These are phyloP conservation scores for Carex scoparia DNA, from an alignment of 176 grass and related monocot species.

Conservation along the genomic window DNA sequence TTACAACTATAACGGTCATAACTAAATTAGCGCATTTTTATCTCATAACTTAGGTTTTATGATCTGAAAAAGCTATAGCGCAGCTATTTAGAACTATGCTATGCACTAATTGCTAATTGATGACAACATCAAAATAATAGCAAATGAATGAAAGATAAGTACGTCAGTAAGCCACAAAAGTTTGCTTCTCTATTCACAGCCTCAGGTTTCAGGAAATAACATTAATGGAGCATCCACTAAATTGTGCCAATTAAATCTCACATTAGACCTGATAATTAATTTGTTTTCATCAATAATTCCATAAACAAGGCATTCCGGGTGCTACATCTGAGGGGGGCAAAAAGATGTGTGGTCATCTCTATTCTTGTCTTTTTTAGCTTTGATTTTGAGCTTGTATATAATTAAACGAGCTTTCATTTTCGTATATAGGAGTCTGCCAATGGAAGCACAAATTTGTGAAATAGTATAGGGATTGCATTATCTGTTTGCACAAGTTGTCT, in stretches of 20 bases:
- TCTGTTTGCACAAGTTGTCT: neutral
- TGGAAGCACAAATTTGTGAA: neutral
- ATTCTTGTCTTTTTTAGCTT: neutral
- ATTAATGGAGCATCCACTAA: neutral
- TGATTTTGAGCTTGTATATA: neutral
- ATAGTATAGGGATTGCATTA: neutral
- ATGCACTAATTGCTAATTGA: neutral
- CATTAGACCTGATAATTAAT: neutral
- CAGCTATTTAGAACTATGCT: no score
- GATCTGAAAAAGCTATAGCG: no score
- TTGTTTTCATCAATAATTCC: neutral
- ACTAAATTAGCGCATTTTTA: no score
- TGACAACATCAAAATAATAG: neutral
- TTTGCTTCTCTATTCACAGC: neutral
- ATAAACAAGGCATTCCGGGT: conserved; percentile 4
- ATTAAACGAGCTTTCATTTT: neutral
- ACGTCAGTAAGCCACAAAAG: neutral
- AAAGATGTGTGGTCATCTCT: neutral
- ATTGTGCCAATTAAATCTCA: neutral
- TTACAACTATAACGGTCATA: no score
- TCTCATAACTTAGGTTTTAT: no score
- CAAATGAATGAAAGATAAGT: neutral
- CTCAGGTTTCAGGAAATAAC: neutral
- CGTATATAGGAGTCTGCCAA: neutral
- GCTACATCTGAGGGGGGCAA: conserved; percentile 2